A percentile compares a stretch with the other conserved stretches of the same genome.
Evolutionary conservation across 345 rosid genomes (phyloP).

Genomic region (Acer yangbiense): DNA sequence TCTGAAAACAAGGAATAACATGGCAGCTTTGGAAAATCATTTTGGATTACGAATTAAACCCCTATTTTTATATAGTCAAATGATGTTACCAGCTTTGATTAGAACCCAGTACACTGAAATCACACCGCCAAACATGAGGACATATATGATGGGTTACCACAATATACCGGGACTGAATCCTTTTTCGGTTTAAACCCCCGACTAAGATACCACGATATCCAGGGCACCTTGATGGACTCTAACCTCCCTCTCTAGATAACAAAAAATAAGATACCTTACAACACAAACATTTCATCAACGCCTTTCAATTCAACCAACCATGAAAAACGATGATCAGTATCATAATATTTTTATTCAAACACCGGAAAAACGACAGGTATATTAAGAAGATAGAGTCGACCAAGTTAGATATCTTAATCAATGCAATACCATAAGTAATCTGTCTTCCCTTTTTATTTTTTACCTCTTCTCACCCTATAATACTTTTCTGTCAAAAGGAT

Average conservation of each 20-base stretch:
- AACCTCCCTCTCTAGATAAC: neutral
- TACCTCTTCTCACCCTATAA: conserved; percentile 5
- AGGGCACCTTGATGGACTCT: too few species aligned
- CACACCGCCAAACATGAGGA: too few species aligned
- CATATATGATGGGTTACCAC: too few species aligned
- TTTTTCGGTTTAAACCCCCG: too few species aligned
- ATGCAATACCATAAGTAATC: conserved; percentile 9
- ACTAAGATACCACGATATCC: too few species aligned
- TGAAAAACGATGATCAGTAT: neutral
- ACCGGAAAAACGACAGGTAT: neutral
- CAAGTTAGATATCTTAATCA: neutral
- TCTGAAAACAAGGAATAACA: too few species aligned
- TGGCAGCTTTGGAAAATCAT: too few species aligned
- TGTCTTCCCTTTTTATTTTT: neutral
- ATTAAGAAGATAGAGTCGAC: neutral
- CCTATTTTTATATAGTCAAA: too few species aligned
- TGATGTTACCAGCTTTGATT: too few species aligned
- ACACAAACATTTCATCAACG: neutral
- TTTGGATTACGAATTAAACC: too few species aligned
- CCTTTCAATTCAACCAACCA: neutral
- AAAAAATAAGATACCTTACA: neutral
- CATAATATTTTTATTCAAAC: neutral
- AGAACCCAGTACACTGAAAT: too few species aligned
- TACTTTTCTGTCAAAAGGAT: neutral
- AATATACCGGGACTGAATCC: too few species aligned